Conservation (phyloP, 148 eudicot species). For the Chenopodium quinoa region DNA sequence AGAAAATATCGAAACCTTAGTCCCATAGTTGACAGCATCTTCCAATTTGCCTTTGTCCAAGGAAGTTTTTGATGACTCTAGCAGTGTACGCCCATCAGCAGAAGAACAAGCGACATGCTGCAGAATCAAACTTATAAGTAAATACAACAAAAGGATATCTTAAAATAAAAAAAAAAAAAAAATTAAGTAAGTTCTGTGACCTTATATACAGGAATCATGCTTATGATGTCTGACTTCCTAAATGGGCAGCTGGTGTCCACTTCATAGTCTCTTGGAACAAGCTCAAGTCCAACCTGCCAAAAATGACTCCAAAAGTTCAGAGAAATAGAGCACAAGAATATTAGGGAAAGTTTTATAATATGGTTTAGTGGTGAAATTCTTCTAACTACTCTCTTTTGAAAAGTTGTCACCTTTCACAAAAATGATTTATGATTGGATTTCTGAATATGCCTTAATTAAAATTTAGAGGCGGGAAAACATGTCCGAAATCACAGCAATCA, state of each 20-base stretch:
- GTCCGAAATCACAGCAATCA: background rate
- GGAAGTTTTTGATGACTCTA: slow-evolving; percentile 93
- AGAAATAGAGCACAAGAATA: background rate
- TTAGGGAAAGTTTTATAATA: background rate
- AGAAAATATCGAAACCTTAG: slow-evolving; percentile 50
- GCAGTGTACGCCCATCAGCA: slow-evolving; percentile 89
- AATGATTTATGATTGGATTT: background rate
- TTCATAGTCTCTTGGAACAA: slow-evolving; percentile 85
- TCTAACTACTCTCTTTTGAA: background rate
- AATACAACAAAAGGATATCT: slow-evolving; percentile 15
- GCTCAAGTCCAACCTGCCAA: slow-evolving; percentile 84
- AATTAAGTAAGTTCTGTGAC: background rate
- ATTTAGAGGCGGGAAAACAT: background rate
- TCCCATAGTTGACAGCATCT: slow-evolving; percentile 91
- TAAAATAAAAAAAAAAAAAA: background rate
- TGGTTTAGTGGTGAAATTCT: background rate
- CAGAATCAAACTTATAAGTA: slow-evolving; percentile 20
- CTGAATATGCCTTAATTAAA: background rate
- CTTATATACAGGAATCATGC: slow-evolving; percentile 84
- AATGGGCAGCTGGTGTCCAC: slow-evolving; percentile 72
- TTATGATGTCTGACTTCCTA: slow-evolving; percentile 69
- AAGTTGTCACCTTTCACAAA: background rate
- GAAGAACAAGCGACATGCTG: slow-evolving; percentile 97
- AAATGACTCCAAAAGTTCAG: slow-evolving; percentile 12
- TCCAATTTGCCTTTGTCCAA: slow-evolving; percentile 94